phyloP scores from a whole-genome alignment of 345 rosid species.

The Jatropha curcas region DNA sequence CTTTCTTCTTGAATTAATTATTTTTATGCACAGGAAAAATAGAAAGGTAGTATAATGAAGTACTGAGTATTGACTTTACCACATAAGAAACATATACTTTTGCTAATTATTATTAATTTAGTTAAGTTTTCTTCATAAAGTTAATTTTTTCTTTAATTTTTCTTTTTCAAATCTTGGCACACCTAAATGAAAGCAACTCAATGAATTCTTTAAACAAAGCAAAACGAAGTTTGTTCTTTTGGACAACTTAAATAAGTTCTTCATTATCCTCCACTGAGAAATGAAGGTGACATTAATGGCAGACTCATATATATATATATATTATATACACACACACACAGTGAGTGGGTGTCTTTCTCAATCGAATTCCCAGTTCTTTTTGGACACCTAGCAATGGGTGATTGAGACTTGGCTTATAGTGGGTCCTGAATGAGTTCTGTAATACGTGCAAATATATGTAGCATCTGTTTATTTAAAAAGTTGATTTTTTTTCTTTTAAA shows the following conservation, averaged over 20 bases:
- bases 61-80: too few species aligned
- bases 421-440: slow-evolving; percentile 28
- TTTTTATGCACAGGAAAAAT: too few species aligned
- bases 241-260: neutral
- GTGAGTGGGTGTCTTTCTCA: neutral
- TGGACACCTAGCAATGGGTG: slow-evolving; percentile 1
- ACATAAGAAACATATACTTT: too few species aligned
- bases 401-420: slow-evolving; percentile 6
- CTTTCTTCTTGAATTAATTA: too few species aligned
- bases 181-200: neutral
- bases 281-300: neutral
- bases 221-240: neutral
- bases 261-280: neutral
- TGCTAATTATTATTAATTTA: too few species aligned
- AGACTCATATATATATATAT: too few species aligned
- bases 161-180: too few species aligned
- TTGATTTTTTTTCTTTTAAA: neutral
- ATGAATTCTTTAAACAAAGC: neutral
- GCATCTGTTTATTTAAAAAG: slow-evolving; percentile 34
- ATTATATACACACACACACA: too few species aligned
- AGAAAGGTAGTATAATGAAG: too few species aligned
- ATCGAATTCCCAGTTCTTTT: slow-evolving; percentile 7
- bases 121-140: too few species aligned
- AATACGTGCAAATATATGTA: neutral
- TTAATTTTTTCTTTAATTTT: too few species aligned